These are phyloP conservation scores for Lactarius quietus DNA, from an alignment of 768 basidiomycete species.

Conservation along the genomic window DNA sequence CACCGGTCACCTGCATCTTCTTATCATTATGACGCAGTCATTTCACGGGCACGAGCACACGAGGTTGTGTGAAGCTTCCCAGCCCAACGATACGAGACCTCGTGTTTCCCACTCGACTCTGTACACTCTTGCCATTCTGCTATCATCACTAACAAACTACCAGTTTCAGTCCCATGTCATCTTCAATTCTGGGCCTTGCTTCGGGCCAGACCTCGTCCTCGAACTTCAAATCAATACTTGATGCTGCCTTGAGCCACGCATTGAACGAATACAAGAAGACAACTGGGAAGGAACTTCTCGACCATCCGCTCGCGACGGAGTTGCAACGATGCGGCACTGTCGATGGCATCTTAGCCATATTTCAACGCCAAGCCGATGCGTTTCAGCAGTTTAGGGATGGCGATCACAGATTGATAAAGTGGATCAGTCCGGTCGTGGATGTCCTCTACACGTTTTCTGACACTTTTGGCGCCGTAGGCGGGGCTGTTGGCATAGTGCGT, in stretches of 20 bases:
- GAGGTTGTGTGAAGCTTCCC: too few species aligned
- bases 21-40: too few species aligned
- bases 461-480: neutral
- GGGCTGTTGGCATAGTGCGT: neutral
- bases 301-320: neutral
- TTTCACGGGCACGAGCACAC: too few species aligned
- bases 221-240: conserved; percentile 1
- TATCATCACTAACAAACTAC: too few species aligned
- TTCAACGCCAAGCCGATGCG: neutral
- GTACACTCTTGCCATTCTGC: too few species aligned
- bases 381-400: neutral
- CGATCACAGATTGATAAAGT: neutral
- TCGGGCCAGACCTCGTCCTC: neutral
- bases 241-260: neutral
- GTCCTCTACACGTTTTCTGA: neutral
- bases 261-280: neutral
- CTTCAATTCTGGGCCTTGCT: neutral
- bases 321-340: conserved; percentile 2
- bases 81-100: too few species aligned
- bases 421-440: neutral
- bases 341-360: neutral
- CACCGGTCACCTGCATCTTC: too few species aligned
- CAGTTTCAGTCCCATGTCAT: too few species aligned
- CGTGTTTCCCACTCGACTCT: too few species aligned
- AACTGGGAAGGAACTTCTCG: conserved; percentile 2